Evolutionary conservation across 2,329 filamentous ascomycete species (phyloP).

Genomic region (Sporothrix luriei): DNA sequence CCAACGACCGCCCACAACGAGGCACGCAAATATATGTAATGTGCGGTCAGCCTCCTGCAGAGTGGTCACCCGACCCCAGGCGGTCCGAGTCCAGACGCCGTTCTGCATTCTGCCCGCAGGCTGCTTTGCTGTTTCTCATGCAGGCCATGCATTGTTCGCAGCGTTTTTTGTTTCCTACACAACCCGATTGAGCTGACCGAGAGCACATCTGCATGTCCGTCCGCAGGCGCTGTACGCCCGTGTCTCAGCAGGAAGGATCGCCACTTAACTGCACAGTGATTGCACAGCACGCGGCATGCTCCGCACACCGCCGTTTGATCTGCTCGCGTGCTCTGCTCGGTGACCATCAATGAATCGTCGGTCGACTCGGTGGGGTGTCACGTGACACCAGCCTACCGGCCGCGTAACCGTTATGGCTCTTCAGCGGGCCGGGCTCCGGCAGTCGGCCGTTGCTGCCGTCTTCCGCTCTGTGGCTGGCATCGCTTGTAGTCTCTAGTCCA

Average conservation of each 20-base stretch:
- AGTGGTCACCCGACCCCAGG: slow-evolving; percentile 13
- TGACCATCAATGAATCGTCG: slow-evolving; percentile 10
- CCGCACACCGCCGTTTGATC: neutral
- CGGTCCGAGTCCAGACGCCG: neutral
- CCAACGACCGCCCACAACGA: slow-evolving; percentile 4
- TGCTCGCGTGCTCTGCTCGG: neutral
- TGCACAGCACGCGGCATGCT: too few species aligned
- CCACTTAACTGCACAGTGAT: neutral
- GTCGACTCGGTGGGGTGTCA: slow-evolving; percentile 20
- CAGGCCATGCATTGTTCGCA: neutral
- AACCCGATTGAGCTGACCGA: slow-evolving; percentile 26
- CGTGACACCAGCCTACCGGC: neutral
- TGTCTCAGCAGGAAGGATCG: neutral
- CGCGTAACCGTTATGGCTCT: neutral
- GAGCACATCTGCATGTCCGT: slow-evolving; percentile 10
- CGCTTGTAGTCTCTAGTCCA: neutral
- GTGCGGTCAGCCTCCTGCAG: slow-evolving; percentile 10
- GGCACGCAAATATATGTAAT: neutral
- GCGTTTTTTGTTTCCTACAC: neutral
- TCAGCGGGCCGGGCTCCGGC: neutral
- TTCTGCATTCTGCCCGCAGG: neutral
- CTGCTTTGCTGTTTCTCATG: neutral
- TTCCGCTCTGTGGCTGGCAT: too few species aligned
- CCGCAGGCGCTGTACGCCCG: slow-evolving; percentile 17
- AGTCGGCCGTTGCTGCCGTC: neutral